Base-by-base conservation (phyloP, 305 asterid species). In the Plantago rigida region DNA sequence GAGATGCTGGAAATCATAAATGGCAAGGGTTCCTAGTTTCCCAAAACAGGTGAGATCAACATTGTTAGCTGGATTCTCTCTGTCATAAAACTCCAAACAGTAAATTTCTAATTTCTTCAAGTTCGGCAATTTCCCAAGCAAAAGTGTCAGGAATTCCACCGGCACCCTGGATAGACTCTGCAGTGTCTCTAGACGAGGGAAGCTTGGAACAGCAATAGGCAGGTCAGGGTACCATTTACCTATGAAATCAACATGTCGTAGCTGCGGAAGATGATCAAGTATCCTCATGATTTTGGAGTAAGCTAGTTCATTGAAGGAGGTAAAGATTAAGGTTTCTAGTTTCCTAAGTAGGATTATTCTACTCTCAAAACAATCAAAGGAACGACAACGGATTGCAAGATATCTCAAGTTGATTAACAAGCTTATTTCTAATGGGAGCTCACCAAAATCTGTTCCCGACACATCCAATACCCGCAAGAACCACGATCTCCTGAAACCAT, bases 401-500 rank as follows among this genome's bases (percentile, higher is more conserved):
- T 51, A 51, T 9, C 56, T 19, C n/a, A 51, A 51, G 56, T 19
- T 19, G 31, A 51, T 24, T 19, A 51, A n/a, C 26, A 1, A 11
- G 10, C 11, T 9, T 12, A 51, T 51, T 5, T 51, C 34, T 19
- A 31, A 31, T 31, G 5, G 39, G 26, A 22, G 26, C 26, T 22
- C 26, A 22, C 26, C 26, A 22, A 22, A 22, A 22, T 22, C 26
- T 22, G 26, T 22, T 22, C 26, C 26, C 26, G 3, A 17, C 54
- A 49, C 54, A 49, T 49, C 54, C 12, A 49, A 49, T 13, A 49
- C 54, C 54, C 54, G 54, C 54, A 49, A 15, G 9, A 49, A 49
- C 17, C 22, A 49, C 3, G 26, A 15, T 19, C 24, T 31, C 7
- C 39, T 31, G 39, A 31, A 22, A 22, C 26, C 26, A 22, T 22